Conservation (phyloP, 352 stramenopile genomes). For the Pythium guiyangense region DNA sequence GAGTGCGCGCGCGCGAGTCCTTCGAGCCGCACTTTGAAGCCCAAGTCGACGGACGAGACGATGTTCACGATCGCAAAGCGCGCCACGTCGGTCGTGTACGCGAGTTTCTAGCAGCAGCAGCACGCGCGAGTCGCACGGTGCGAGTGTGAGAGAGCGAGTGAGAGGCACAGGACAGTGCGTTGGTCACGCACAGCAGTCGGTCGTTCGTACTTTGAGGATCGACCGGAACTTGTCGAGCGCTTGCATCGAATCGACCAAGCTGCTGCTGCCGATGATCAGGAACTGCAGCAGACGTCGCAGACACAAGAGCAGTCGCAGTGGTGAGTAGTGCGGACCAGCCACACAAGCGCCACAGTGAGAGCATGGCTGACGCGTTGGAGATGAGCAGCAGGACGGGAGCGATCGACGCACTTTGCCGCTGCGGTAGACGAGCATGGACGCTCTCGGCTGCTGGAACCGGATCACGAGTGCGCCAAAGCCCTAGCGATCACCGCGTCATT, state of each 20-base stretch:
- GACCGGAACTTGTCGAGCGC: slow-evolving; percentile 51
- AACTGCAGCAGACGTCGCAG: slow-evolving; percentile 27
- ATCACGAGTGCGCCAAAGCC: slow-evolving; percentile 60
- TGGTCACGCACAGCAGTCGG: background rate
- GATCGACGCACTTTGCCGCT: slow-evolving; percentile 60
- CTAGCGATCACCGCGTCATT: too few relatives aligned
- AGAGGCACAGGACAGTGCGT: background rate
- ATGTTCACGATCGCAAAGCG: too few relatives aligned
- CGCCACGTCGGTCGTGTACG: slow-evolving; percentile 35
- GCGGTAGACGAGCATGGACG: slow-evolving; percentile 55
- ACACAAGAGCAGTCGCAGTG: background rate
- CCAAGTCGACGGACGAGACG: too few relatives aligned
- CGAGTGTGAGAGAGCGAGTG: background rate
- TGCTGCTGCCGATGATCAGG: slow-evolving; percentile 50
- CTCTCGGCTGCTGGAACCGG: too few relatives aligned
- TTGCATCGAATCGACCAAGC: slow-evolving; percentile 26
- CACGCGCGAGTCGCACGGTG: background rate
- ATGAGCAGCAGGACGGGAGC: too few relatives aligned
- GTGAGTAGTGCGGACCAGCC: background rate
- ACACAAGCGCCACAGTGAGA: background rate
- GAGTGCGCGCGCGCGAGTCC: slow-evolving; percentile 52
- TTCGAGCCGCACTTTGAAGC: slow-evolving; percentile 76
- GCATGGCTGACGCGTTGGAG: too few relatives aligned
- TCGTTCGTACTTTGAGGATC: slow-evolving; percentile 41
- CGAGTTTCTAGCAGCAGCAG: slow-evolving; percentile 41